Evolutionary conservation across 495 filamentous ascomycete species (phyloP), one percentile per base, ranked within the genome.

Genomic region (Pyrenula massariospora): DNA sequence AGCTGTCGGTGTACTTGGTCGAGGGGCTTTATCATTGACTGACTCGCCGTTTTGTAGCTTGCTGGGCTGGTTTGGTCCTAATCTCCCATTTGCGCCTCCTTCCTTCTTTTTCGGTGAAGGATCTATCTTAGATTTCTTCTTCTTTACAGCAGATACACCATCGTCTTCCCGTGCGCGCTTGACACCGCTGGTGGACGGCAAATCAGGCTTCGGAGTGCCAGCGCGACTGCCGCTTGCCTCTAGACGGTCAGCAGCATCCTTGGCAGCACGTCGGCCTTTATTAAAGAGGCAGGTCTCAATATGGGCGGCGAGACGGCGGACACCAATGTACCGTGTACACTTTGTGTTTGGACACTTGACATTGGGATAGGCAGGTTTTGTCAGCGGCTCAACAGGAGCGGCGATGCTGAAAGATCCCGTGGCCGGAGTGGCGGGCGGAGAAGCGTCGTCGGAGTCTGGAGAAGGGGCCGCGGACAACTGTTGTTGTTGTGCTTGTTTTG

Each of bases 91-190:
- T 5, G 5, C 15, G 31, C 15, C 15, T 5, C 31, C 31, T 5
- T 42, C 31, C 31, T 42, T 42, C 15, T 42, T 42, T 15, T 42
- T 42, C 31, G 31, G 31, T 15, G 31, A 42, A 5, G 31, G 31
- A 15, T 42, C 31, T 42, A 15, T 42, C 31, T 62, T 67, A 22
- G 61, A 60, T 36, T 66, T 62, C 24, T 77, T 75, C 52, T 72
- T 75, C 63, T 81, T 82, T 15, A 42, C 31, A 15, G 31, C 31
- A 15, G 31, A 42, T 15, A 42, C 15, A 8, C 5, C 31, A 42
- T 42, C 31, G 31, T 42, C 31, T 42, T 42, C 31, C 8, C 31
- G 31, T 8, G 31, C 31, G 15, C 31, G 31, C 31, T 42, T 42
- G 31, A 42, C 50, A 52, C 19, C 50, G 10, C 50, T 24, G 8